Conservation (phyloP, 192 early-diverging fungal species). For the Dissophora globulifera region DNA sequence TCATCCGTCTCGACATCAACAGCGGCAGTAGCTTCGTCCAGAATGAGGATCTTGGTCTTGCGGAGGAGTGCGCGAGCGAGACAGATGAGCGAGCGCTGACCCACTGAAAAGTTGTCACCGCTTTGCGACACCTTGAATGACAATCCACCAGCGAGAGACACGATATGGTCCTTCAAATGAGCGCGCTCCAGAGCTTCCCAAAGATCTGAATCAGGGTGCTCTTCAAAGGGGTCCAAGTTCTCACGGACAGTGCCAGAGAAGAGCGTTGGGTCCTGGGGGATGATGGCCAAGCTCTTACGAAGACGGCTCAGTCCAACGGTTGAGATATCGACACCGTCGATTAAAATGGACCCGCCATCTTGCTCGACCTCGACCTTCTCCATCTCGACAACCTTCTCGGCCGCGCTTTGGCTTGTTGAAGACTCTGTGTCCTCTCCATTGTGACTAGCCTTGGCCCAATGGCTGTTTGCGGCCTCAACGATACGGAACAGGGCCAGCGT, state of each 20-base stretch:
- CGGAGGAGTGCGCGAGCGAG: slow-evolving; percentile 77
- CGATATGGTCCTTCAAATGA: slow-evolving; percentile 73
- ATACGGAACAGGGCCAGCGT: slow-evolving; percentile 60
- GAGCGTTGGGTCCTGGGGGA: slow-evolving; percentile 29
- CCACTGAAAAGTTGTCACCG: slow-evolving; percentile 87
- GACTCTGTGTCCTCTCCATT: slow-evolving; percentile 9
- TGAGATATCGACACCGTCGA: slow-evolving; percentile 30
- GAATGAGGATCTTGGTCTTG: slow-evolving; percentile 60
- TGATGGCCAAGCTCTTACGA: slow-evolving; percentile 21
- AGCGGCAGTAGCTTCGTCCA: slow-evolving; percentile 63
- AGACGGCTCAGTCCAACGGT: slow-evolving; percentile 15
- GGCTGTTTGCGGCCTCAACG: slow-evolving; percentile 55
- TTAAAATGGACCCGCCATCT: slow-evolving; percentile 54
- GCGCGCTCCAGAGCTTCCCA: slow-evolving; percentile 75
- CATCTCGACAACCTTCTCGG: slow-evolving; percentile 41
- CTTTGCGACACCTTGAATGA: slow-evolving; percentile 76
- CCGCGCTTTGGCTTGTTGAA: neutral
- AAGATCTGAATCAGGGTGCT: slow-evolving; percentile 1
- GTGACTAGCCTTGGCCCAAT: slow-evolving; percentile 27
- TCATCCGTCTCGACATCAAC: slow-evolving; percentile 89
- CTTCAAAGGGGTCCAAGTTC: slow-evolving; percentile 32
- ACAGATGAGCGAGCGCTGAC: slow-evolving; percentile 77
- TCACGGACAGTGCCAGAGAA: slow-evolving; percentile 28
- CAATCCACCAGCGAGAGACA: slow-evolving; percentile 69
- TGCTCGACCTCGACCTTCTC: slow-evolving; percentile 43